Evolutionary conservation across 2,329 filamentous ascomycete genomes (phyloP).

Genomic region (Sporothrix variecibatus): DNA sequence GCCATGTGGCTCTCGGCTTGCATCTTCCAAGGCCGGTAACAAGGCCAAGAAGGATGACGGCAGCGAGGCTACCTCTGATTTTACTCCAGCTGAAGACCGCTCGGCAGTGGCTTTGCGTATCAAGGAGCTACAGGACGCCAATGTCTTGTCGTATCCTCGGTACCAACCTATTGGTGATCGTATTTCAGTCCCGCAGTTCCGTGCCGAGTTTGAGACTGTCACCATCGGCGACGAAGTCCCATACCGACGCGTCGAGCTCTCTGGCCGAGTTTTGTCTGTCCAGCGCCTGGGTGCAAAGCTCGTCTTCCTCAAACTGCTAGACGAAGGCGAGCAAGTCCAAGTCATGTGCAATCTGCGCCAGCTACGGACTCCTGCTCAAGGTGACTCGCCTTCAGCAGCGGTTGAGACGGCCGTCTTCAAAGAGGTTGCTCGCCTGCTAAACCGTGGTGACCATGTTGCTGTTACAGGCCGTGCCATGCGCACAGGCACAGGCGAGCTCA

Average conservation of each 20-base stretch:
- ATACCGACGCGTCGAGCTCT: slow-evolving; percentile 29
- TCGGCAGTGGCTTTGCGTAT: slow-evolving; percentile 43
- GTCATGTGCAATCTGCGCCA: slow-evolving; percentile 70
- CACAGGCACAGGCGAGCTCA: slow-evolving; percentile 73
- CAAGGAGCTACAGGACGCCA: slow-evolving; percentile 52
- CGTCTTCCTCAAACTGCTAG: slow-evolving; percentile 78
- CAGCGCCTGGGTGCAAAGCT: slow-evolving; percentile 75
- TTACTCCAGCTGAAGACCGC: slow-evolving; percentile 22
- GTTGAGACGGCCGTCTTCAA: slow-evolving; percentile 52
- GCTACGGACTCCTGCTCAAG: slow-evolving; percentile 31
- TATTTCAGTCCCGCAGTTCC: slow-evolving; percentile 27
- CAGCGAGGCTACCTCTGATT: neutral
- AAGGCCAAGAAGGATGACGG: neutral
- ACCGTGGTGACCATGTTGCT: slow-evolving; percentile 81
- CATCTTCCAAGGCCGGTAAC: neutral
- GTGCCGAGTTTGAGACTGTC: slow-evolving; percentile 9
- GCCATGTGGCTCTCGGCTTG: neutral
- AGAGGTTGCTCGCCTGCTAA: slow-evolving; percentile 64
- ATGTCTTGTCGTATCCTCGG: slow-evolving; percentile 59
- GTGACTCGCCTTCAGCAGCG: slow-evolving; percentile 34
- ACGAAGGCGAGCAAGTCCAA: slow-evolving; percentile 73
- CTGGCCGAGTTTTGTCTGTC: slow-evolving; percentile 71
- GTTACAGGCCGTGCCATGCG: slow-evolving; percentile 69
- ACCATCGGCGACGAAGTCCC: neutral
- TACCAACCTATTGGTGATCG: slow-evolving; percentile 24